A percentile compares a stretch with the other conserved stretches of the same genome.
Evolutionary conservation across 139 green algal species (phyloP).

Genomic region (Chlamydomonas eustigma): DNA sequence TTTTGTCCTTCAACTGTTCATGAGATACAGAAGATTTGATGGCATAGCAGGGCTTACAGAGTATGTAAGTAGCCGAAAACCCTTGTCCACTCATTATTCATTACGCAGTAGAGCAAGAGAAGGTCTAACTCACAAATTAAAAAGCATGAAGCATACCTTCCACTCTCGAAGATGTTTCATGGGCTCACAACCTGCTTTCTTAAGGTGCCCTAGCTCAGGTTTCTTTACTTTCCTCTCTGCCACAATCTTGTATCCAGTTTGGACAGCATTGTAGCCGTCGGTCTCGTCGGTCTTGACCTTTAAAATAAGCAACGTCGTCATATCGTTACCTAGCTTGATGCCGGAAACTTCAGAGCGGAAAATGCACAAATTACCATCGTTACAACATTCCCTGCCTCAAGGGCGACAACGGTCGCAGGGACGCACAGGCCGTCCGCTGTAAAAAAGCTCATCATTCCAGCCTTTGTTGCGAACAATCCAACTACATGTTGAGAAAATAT

Average conservation of each 20-base stretch:
- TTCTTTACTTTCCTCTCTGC: constrained; percentile 81
- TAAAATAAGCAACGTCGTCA: background rate
- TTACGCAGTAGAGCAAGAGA: too few species aligned
- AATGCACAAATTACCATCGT: constrained; percentile 52
- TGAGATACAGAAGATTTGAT: background rate
- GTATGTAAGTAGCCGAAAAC: too few species aligned
- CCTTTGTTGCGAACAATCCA: constrained; percentile 92
- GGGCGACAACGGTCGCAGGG: constrained; percentile 86
- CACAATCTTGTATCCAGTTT: constrained; percentile 71
- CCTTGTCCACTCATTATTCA: too few species aligned
- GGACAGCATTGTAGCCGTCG: constrained; percentile 92
- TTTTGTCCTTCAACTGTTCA: constrained; percentile 63
- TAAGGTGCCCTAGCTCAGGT: constrained; percentile 89
- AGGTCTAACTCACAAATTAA: too few species aligned
- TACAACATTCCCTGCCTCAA: constrained; percentile 90
- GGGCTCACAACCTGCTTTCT: constrained; percentile 74
- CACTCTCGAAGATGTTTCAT: constrained; percentile 90
- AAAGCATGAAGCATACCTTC: constrained; percentile 70
- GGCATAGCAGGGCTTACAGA: background rate
- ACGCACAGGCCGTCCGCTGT: constrained; percentile 76
- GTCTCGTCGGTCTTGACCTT: constrained; percentile 88
- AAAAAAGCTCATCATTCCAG: constrained; percentile 95
- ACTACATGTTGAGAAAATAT: constrained; percentile 46
- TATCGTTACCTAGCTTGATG: background rate
- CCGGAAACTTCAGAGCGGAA: background rate